Evolutionary conservation across 2,329 filamentous ascomycete species (phyloP).

Genomic region (Xylaria sp.): DNA sequence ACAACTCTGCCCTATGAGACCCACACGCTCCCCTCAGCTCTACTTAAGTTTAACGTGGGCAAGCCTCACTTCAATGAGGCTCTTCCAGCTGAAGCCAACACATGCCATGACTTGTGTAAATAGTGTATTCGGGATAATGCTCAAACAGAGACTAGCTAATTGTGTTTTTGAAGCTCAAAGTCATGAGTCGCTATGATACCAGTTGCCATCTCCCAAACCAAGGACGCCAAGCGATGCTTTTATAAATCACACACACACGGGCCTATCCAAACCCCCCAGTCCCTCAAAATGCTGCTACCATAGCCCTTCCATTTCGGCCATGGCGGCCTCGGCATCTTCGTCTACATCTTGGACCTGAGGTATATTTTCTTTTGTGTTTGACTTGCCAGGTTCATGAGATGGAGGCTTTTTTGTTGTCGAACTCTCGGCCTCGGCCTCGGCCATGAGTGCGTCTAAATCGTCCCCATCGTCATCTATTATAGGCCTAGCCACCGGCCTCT

Average conservation of each 20-base stretch:
- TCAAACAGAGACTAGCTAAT: not conserved
- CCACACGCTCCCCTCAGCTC: not conserved
- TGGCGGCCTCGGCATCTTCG: slow-evolving; percentile 39
- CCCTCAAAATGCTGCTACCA: slow-evolving; percentile 54
- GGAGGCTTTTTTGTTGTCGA: not conserved
- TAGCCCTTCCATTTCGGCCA: slow-evolving; percentile 61
- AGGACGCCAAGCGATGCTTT: slow-evolving; percentile 20
- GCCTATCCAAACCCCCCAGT: not conserved
- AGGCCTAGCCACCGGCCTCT: not conserved
- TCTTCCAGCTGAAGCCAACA: too few species aligned
- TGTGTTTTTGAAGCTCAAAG: not conserved
- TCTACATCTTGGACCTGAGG: slow-evolving; percentile 9
- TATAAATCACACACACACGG: not conserved
- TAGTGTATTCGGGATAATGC: not conserved
- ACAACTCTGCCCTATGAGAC: slow-evolving; percentile 8
- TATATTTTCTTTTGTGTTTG: not conserved
- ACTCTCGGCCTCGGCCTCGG: slow-evolving; percentile 34
- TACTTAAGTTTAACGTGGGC: not conserved
- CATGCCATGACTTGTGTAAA: too few species aligned
- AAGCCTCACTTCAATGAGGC: too few species aligned
- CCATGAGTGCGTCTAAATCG: slow-evolving; percentile 40
- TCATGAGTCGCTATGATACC: not conserved
- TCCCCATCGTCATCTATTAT: slow-evolving; percentile 22
- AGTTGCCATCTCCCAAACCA: not conserved
- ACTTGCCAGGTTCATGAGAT: not conserved